Base-by-base conservation (phyloP, 306 rosid species). In the Ochetophila trinervis region DNA sequence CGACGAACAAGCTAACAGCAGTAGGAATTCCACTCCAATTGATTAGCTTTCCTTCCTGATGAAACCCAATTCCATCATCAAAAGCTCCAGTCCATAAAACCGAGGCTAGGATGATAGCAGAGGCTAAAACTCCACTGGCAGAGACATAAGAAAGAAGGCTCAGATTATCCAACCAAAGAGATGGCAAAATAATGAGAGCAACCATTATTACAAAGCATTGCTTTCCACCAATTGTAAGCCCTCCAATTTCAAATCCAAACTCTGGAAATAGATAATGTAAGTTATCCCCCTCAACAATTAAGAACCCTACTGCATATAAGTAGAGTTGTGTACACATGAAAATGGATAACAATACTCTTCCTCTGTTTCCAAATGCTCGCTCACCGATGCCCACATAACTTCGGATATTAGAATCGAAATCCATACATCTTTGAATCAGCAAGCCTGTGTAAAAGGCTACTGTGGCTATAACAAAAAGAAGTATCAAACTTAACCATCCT, bases 281-380 rank as follows among this genome's bases (percentile, higher is more conserved):
- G 80, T 93, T 93, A 30, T 93, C 98, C 3, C 95, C 96, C 60
- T 86, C 96, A 2, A 93, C 76, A 56, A 93, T 93, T 49, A 89
- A 70, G 74, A 93, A 89, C 8, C 96, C 97, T 6, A 77, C 82
- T 14, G 90, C 78, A 42, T 87, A 94, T 4, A 93, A 62, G 80
- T 89, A 89, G 11, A 89, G 91, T 51, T 93, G 97, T 0, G 70
- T 35, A 76, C 81, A 89, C 91, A 83, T 87, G 35, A 54, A 17
- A n/a, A 76, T 49, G 0, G 94, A 86, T 35, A 93, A 75, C 17
- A 83, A 5, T 1, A 79, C 0, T 60, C 81, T 79, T 14, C 98
- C 96, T 62, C 3, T 77, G 32, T 59, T 61, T 35, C 97, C 98
- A 74, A 93, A 93, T 50, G 98, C 97, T 5, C 61, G 78, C 16